phyloP scores from a whole-genome alignment of 2,329 filamentous ascomycete species.

The Curvularia hawaiiensis region DNA sequence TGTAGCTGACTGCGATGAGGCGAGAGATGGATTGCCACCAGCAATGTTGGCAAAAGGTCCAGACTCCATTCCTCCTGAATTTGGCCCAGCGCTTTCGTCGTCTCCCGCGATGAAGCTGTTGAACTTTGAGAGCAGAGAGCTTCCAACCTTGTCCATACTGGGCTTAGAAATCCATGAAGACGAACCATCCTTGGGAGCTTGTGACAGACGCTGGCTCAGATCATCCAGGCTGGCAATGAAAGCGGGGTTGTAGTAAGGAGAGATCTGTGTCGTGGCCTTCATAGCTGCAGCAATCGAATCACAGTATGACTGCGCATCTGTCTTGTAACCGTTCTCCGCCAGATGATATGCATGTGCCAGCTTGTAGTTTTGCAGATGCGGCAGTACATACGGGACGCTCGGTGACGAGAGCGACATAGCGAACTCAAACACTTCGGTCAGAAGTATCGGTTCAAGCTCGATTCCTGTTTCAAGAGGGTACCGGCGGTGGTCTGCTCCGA shows the following conservation, averaged over 20 bases:
- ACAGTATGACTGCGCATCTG: constrained; percentile 89
- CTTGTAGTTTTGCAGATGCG: constrained; percentile 90
- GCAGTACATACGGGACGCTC: constrained; percentile 61
- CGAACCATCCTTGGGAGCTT: constrained; percentile 80
- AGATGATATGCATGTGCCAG: constrained; percentile 83
- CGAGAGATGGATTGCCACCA: constrained; percentile 60
- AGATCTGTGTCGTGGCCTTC: constrained; percentile 79
- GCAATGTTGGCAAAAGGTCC: constrained; percentile 85
- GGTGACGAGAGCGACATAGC: constrained; percentile 72
- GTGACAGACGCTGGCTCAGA: constrained; percentile 79
- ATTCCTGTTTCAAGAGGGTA: constrained; percentile 74
- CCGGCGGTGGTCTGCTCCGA: constrained; percentile 81
- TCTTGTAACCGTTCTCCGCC: constrained; percentile 80
- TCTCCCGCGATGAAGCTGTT: constrained; percentile 96
- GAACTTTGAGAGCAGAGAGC: constrained; percentile 87
- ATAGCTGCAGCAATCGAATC: constrained; percentile 79
- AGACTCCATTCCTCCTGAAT: constrained; percentile 59
- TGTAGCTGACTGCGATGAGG: constrained; percentile 67
- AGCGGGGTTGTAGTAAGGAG: constrained; percentile 80
- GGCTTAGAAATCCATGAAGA: constrained; percentile 93
- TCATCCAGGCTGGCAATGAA: constrained; percentile 82
- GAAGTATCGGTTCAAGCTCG: constrained; percentile 83
- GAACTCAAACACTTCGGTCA: constrained; percentile 97
- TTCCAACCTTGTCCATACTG: constrained; percentile 94
- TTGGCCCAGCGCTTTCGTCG: constrained; percentile 70